Percentiles rank a stretch among this genome's conserved stretches.
Conservation (phyloP, 2,329 filamentous ascomycete species). For the Cladosporium oxysporum region DNA sequence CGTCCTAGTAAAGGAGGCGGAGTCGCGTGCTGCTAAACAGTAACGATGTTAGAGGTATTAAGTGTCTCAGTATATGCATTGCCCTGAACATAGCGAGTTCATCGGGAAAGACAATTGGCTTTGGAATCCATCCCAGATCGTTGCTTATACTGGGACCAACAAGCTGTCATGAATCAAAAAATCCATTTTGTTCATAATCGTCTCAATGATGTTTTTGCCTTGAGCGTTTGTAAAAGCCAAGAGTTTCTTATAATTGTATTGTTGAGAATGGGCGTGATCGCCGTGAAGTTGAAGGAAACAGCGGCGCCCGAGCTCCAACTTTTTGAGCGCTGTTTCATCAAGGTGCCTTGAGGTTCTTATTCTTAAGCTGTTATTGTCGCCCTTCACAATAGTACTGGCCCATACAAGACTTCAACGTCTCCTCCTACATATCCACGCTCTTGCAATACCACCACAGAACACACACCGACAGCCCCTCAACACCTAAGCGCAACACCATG, state of each 20-base stretch:
- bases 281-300: background rate
- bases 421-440: background rate
- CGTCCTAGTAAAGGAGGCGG: slow-evolving; percentile 34
- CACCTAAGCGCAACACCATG: slow-evolving; percentile 22
- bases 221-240: background rate
- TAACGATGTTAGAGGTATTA: background rate
- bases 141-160: background rate
- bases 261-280: background rate
- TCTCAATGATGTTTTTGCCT: background rate
- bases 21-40: background rate
- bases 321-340: slow-evolving; percentile 6
- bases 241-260: background rate
- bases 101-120: background rate
- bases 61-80: background rate
- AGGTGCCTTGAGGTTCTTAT: slow-evolving; percentile 9
- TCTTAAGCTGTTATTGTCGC: background rate
- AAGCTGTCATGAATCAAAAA: background rate
- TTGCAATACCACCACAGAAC: background rate
- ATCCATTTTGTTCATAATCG: background rate
- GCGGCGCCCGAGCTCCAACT: background rate
- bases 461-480: background rate
- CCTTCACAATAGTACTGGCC: background rate
- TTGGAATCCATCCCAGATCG: background rate
- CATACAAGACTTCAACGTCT: background rate
- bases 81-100: too few relatives aligned